These are phyloP conservation scores for Colletotrichum incanum DNA, from an alignment of 2,329 filamentous ascomycete species.

Conservation along the genomic window DNA sequence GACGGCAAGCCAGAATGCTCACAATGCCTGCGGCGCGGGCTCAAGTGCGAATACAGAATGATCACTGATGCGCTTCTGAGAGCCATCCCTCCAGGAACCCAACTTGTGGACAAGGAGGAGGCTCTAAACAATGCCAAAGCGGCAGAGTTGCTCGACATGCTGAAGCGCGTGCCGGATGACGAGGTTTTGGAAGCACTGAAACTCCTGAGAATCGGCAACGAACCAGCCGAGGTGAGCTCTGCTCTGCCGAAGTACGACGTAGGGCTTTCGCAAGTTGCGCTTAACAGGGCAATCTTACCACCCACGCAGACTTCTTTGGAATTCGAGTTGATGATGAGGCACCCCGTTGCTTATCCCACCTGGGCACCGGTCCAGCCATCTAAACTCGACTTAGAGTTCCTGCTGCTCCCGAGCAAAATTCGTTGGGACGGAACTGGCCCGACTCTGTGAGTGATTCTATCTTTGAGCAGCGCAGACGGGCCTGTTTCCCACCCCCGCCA, in stretches of 20 bases:
- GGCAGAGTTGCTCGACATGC: background rate
- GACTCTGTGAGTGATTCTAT: background rate
- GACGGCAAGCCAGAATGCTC: conserved; percentile 6
- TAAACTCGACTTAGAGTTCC: conserved; percentile 5
- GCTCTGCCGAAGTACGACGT: background rate
- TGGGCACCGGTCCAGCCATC: conserved; percentile 2
- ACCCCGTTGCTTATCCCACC: conserved; percentile 2
- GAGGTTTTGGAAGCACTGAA: conserved; percentile 1
- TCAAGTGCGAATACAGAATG: conserved; percentile 6
- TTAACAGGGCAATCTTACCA: conserved; percentile 9
- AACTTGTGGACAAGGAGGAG: conserved; percentile 4
- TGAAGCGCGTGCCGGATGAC: background rate
- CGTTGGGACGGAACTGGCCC: background rate
- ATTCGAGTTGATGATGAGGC: conserved; percentile 22
- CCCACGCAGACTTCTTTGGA: conserved; percentile 12
- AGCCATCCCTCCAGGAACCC: background rate
- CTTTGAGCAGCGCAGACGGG: background rate
- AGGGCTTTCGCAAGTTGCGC: background rate
- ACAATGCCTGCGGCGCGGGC: background rate
- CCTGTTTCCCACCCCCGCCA: background rate
- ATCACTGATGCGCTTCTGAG: background rate
- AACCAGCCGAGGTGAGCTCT: background rate
- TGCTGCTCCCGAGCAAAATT: background rate
- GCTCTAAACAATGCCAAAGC: background rate
- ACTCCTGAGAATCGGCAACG: background rate